phyloP scores from a whole-genome alignment of 1,284 basidiomycete species.

The Porodaedalea pini region DNA sequence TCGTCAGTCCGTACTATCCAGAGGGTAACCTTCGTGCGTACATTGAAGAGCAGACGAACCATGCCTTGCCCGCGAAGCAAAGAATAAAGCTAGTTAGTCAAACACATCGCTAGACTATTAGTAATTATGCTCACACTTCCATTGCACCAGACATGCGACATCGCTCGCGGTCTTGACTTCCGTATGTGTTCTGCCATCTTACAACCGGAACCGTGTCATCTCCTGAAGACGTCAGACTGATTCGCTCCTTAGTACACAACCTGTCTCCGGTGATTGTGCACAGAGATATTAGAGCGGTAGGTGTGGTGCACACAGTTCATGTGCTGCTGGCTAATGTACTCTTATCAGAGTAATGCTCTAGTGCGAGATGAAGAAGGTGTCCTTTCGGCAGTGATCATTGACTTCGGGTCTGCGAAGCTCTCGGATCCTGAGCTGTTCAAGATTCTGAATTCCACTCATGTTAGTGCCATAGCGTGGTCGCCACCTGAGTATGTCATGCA shows the following conservation, averaged over 20 bases:
- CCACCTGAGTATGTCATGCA: conserved; percentile 1
- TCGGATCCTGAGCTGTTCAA: not conserved
- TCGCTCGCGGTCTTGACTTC: not conserved
- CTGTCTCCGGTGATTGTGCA: not conserved
- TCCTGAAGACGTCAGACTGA: too few species aligned
- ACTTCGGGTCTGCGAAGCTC: conserved; percentile 13
- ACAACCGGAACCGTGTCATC: too few species aligned
- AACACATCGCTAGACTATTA: too few species aligned
- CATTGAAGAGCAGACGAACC: not conserved
- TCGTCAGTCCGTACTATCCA: not conserved
- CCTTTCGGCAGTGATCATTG: not conserved
- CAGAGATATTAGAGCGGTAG: conserved; percentile 5
- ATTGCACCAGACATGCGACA: not conserved
- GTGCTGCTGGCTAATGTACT: not conserved
- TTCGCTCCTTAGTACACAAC: not conserved
- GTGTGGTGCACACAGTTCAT: not conserved
- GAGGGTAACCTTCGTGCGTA: not conserved
- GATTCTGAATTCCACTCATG: not conserved
- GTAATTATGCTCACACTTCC: too few species aligned
- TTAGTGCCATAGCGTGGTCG: not conserved
- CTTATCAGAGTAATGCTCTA: not conserved
- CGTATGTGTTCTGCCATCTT: not conserved
- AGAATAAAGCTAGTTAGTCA: not conserved
- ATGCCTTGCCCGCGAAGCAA: not conserved
- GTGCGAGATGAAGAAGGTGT: not conserved